phyloP scores from a whole-genome alignment of 306 rosid genomes.

The Luffa aegyptiaca region DNA sequence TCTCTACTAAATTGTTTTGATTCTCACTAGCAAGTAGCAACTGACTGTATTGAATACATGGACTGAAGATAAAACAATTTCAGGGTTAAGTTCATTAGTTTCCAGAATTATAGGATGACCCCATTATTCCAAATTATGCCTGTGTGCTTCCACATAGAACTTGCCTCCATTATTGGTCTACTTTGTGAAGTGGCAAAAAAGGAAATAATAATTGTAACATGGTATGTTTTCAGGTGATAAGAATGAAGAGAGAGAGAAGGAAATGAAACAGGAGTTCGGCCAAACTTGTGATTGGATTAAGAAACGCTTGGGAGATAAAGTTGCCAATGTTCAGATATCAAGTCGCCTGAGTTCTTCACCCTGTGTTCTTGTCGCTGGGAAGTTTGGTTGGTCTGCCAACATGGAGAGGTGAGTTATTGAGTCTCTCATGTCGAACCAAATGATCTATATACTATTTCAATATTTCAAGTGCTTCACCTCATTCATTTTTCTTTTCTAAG shows the following conservation, averaged over 20 bases:
- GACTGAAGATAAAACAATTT: not conserved
- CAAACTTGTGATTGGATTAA: constrained; percentile 92
- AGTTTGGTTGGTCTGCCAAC: constrained; percentile 98
- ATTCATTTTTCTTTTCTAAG: constrained; percentile 19
- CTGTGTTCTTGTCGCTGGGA: constrained; percentile 89
- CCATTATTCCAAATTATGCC: not conserved
- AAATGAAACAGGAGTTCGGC: constrained; percentile 76
- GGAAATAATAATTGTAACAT: not conserved
- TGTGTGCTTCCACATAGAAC: not conserved
- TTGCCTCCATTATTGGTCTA: not conserved
- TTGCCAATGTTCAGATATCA: constrained; percentile 86
- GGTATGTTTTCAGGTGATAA: constrained; percentile 57
- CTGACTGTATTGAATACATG: not conserved
- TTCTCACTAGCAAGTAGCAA: not conserved
- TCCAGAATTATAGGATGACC: not conserved
- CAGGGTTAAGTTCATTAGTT: not conserved
- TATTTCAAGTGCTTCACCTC: not conserved
- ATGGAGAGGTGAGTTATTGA: constrained; percentile 64
- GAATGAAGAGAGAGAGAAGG: constrained; percentile 84
- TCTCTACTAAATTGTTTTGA: not conserved
- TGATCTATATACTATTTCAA: not conserved
- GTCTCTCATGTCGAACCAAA: not conserved
- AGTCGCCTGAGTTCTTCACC: constrained; percentile 89
- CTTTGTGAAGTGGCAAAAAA: not conserved
- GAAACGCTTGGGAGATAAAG: constrained; percentile 83